A percentile compares a stretch with the other conserved stretches of the same genome.
Conservation (phyloP, 1,284 basidiomycete genomes). For the Leccinum griseonigrum region DNA sequence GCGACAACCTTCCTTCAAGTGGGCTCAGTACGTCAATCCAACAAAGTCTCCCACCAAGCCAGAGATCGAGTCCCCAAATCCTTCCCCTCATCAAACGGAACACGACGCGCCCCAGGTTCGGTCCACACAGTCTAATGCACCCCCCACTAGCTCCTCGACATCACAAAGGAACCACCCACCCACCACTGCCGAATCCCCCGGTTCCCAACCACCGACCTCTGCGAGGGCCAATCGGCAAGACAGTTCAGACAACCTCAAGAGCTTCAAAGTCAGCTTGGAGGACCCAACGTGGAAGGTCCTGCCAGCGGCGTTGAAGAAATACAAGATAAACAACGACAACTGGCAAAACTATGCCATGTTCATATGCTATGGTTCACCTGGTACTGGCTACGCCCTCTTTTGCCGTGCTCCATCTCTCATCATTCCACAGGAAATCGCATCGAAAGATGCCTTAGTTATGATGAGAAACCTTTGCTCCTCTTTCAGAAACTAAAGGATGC, state of each 20-base stretch:
- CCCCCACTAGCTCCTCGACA: conserved; percentile 13
- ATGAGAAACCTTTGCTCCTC: conserved; percentile 95
- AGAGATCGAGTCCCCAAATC: conserved; percentile 70
- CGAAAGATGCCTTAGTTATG: conserved; percentile 95
- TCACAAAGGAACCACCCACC: conserved; percentile 31
- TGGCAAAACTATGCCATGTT: conserved; percentile 99
- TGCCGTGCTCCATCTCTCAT: neutral
- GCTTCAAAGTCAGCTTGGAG: conserved; percentile 89
- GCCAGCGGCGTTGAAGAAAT: conserved; percentile 97
- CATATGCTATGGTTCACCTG: conserved; percentile 92
- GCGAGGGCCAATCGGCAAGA: conserved; percentile 54
- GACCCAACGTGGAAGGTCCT: conserved; percentile 98
- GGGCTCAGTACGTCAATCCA: conserved; percentile 73
- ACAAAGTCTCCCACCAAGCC: conserved; percentile 74
- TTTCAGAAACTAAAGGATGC: conserved; percentile 98
- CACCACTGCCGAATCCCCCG: conserved; percentile 35
- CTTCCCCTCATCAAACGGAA: conserved; percentile 72
- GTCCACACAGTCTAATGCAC: conserved; percentile 31
- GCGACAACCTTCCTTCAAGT: conserved; percentile 77
- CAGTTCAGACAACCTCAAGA: conserved; percentile 76
- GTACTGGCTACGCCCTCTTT: conserved; percentile 40
- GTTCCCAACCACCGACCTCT: conserved; percentile 29
- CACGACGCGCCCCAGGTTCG: conserved; percentile 53
- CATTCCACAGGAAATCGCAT: conserved; percentile 60
- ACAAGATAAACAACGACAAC: conserved; percentile 97